Conservation (phyloP, 2,329 filamentous ascomycete genomes). For the Stagonosporopsis vannaccii region DNA sequence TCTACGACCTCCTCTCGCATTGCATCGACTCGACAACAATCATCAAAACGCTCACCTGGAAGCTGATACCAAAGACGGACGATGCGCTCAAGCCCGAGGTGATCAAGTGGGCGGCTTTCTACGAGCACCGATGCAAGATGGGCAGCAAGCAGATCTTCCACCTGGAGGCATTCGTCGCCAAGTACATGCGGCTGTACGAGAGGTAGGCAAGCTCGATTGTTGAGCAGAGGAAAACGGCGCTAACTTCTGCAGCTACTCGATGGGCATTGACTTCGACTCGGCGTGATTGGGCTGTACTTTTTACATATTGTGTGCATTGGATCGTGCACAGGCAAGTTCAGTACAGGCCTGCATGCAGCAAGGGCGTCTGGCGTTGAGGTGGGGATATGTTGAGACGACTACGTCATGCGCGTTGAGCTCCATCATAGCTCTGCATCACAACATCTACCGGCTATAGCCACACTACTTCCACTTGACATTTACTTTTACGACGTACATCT, state of each 20-base stretch:
- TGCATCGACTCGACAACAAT: slow-evolving; percentile 96
- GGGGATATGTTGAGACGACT: slow-evolving; percentile 21
- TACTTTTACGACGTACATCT: too few species aligned
- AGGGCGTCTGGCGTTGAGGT: slow-evolving; percentile 28
- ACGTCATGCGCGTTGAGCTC: slow-evolving; percentile 25
- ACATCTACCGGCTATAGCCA: neutral
- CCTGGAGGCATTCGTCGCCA: slow-evolving; percentile 95
- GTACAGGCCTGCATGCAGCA: neutral
- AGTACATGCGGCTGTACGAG: slow-evolving; percentile 96
- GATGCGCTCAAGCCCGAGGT: slow-evolving; percentile 90
- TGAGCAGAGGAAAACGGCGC: neutral
- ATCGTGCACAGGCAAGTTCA: neutral
- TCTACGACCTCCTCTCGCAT: slow-evolving; percentile 97
- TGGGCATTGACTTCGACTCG: slow-evolving; percentile 70
- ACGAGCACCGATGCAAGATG: slow-evolving; percentile 91
- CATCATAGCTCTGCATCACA: slow-evolving; percentile 18
- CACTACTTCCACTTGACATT: neutral
- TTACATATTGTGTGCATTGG: neutral
- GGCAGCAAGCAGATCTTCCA: slow-evolving; percentile 98
- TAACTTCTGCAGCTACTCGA: slow-evolving; percentile 59
- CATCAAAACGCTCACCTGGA: slow-evolving; percentile 93
- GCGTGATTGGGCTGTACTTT: slow-evolving; percentile 6
- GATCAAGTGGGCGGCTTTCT: slow-evolving; percentile 95
- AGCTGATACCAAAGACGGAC: slow-evolving; percentile 85
- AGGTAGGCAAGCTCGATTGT: slow-evolving; percentile 64